Evolutionary conservation across 2,329 filamentous ascomycete species (phyloP), one percentile per base, ranked within the genome.

Genomic region (Rutstroemia sp.): DNA sequence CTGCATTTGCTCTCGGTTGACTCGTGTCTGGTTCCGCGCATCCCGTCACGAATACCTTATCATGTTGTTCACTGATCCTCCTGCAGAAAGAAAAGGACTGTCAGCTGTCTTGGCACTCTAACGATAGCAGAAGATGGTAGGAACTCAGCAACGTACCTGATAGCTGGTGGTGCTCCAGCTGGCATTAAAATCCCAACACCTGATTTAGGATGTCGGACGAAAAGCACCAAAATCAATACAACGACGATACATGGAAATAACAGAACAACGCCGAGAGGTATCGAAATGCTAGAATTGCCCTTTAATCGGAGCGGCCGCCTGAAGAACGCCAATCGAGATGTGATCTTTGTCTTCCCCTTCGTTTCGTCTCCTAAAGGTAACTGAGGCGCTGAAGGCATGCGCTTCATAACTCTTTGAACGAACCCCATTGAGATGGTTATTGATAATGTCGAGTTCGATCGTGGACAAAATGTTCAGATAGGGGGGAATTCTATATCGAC

Each of bases 11-110:
- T 68, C 91, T 83, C 44, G 90, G 89, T 60, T 84, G 79, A 63
- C 82, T 84, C 37, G 85, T 88, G 67, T 95, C 87, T 49, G 88
- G 86, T 64, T 92, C 85, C 67, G 89, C 80, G 71, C 94, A 99
- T 63, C 94, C 94, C 39, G 85, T 88, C 51, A 91, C 88, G 68
- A 99, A 99, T 51, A 96, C 91, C 73, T 95, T 96, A 75, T 99
- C 94, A 73, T 97, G 84, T 68, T 95, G 89, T 74, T 97, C 94
- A 74, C 88, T 96, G 67, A 99, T 99, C 83, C 91, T 92, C 65
- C 92, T 96, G 69, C 67, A 63, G 39, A 17, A 47, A 21, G 53
- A 19, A 49, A 5, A 52, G 12, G 45, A 30, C 3, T 19, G 25
- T 66, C 57, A 65, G 63, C 48, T 25, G 39, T 58, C 49, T 27